A percentile compares a stretch with the other conserved stretches of the same genome.
These are phyloP conservation scores for Psilocybe tampanensis DNA, from an alignment of 768 basidiomycete species.

Conservation along the genomic window DNA sequence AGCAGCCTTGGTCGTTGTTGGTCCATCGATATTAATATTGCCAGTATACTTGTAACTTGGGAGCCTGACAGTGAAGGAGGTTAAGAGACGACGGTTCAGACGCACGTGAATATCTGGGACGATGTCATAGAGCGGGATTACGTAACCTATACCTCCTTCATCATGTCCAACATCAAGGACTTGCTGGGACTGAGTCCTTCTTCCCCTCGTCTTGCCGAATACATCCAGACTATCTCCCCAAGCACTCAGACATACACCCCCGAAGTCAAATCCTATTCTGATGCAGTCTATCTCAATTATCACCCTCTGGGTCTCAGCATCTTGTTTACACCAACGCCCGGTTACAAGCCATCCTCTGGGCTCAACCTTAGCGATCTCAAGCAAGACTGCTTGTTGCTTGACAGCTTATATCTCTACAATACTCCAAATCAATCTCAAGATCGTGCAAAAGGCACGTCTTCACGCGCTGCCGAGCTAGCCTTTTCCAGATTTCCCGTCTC, in stretches of 20 bases:
- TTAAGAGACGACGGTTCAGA: no score
- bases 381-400: conserved; percentile 55
- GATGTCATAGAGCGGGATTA: conserved; percentile 8
- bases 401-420: conserved; percentile 87
- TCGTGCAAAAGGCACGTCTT: conserved; percentile 34
- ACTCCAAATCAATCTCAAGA: conserved; percentile 33
- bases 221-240: conserved; percentile 37
- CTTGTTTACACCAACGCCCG: conserved; percentile 66
- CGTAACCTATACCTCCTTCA: conserved; percentile 3
- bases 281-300: conserved; percentile 89
- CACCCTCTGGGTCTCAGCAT: conserved; percentile 78
- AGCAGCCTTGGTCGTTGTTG: background rate
- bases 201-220: conserved; percentile 43
- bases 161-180: conserved; percentile 20
- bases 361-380: conserved; percentile 36
- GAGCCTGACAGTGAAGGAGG: conserved; percentile 1
- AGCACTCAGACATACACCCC: conserved; percentile 33
- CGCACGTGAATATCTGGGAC: background rate
- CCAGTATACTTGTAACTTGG: no score
- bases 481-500: conserved; percentile 61
- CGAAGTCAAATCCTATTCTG: conserved; percentile 78
- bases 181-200: conserved; percentile 58
- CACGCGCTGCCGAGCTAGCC: conserved; percentile 47
- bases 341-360: conserved; percentile 59
- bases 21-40: background rate